These are phyloP conservation scores for Trametes cubensis DNA, from an alignment of 768 basidiomycete genomes.

Conservation along the genomic window DNA sequence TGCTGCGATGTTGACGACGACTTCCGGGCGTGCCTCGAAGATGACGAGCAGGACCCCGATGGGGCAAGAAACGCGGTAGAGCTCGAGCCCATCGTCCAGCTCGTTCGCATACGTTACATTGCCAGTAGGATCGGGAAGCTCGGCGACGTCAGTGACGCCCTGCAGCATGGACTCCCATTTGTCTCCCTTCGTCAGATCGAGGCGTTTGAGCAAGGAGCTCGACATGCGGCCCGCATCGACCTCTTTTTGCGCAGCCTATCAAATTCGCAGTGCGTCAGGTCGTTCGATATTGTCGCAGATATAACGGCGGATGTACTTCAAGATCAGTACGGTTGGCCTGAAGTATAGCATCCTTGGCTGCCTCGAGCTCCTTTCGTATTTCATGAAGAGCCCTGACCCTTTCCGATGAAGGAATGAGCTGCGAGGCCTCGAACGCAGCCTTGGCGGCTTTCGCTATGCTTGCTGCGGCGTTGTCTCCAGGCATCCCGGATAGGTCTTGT, in stretches of 20 bases:
- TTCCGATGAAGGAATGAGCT: constrained; percentile 69
- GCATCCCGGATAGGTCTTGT: not conserved
- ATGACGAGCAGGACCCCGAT: constrained; percentile 96
- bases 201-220: constrained; percentile 76
- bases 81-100: constrained; percentile 82
- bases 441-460: constrained; percentile 80
- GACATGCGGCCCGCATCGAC: constrained; percentile 87
- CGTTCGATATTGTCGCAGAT: not conserved
- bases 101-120: constrained; percentile 86
- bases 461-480: constrained; percentile 36
- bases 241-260: constrained; percentile 73
- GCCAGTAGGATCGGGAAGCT: constrained; percentile 85
- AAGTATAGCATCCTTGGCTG: constrained; percentile 68
- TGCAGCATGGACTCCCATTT: constrained; percentile 96
- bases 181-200: constrained; percentile 76
- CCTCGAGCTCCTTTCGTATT: constrained; percentile 68
- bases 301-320: constrained; percentile 48
- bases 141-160: constrained; percentile 85
- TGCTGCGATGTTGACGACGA: constrained; percentile 95
- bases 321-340: constrained; percentile 83
- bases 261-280: not conserved
- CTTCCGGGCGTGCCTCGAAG: constrained; percentile 96
- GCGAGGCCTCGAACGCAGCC: constrained; percentile 83
- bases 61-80: constrained; percentile 94
- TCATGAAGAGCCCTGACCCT: constrained; percentile 71